Conservation (phyloP, 495 filamentous ascomycete genomes). For the Penicillium ucsense region DNA sequence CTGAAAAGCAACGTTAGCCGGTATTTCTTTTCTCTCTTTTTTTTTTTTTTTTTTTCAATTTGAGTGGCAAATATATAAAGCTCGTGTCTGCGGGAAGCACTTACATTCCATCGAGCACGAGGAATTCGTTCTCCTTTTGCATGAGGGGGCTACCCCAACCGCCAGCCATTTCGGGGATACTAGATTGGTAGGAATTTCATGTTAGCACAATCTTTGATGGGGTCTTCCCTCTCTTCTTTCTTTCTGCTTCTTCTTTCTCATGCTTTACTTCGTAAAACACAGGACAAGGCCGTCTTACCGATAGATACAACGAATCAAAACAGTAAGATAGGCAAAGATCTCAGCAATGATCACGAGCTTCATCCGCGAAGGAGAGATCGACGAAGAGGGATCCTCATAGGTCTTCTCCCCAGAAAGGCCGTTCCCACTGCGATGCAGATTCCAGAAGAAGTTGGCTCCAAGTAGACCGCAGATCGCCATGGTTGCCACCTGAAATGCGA, state of each 20-base stretch:
- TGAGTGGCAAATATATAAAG: too few relatives aligned
- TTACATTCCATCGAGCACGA: constrained; percentile 50
- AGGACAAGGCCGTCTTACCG: constrained; percentile 27
- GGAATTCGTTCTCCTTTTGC: constrained; percentile 55
- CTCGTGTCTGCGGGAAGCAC: constrained; percentile 4
- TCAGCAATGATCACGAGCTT: constrained; percentile 42
- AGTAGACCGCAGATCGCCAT: constrained; percentile 47
- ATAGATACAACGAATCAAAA: constrained; percentile 59
- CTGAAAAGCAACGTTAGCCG: constrained; percentile 5
- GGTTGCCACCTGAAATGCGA: constrained; percentile 59
- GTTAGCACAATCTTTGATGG: too few relatives aligned
- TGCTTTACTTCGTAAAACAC: neutral
- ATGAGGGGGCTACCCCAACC: constrained; percentile 61
- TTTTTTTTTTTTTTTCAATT: too few relatives aligned
- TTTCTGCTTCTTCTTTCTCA: too few relatives aligned
- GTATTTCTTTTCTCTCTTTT: too few relatives aligned
- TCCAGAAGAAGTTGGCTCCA: constrained; percentile 39
- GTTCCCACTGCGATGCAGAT: constrained; percentile 28
- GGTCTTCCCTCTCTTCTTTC: too few relatives aligned
- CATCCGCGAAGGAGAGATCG: constrained; percentile 30
- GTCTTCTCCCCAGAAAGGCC: constrained; percentile 22
- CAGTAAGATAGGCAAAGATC: constrained; percentile 46
- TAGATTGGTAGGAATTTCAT: constrained; percentile 2
- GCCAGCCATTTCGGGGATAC: constrained; percentile 56
- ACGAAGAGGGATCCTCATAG: constrained; percentile 8